Conservation (phyloP, 1,284 basidiomycete species). For the Cutaneotrichosporon dermatis region DNA sequence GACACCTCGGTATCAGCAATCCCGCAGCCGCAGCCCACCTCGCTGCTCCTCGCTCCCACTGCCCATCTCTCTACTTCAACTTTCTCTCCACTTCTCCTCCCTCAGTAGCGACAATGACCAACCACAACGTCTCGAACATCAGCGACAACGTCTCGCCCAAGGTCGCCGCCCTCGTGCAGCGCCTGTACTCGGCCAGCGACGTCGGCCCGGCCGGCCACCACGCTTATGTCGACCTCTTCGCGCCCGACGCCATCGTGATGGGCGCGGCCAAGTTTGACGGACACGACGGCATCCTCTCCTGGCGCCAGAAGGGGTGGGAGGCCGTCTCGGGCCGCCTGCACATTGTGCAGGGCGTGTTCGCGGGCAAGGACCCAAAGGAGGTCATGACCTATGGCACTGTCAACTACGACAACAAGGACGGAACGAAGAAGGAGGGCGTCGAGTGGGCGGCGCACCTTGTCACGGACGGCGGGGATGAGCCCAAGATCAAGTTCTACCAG, state of each 20-base stretch:
- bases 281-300: slow-evolving; percentile 17
- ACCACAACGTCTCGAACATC: slow-evolving; percentile 14
- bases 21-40: too few species aligned
- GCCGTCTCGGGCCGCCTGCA: slow-evolving; percentile 26
- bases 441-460: slow-evolving; percentile 26
- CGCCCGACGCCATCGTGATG: slow-evolving; percentile 23
- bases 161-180: slow-evolving; percentile 21
- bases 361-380: slow-evolving; percentile 10
- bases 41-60: too few species aligned
- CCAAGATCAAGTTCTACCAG: slow-evolving; percentile 32
- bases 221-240: slow-evolving; percentile 27
- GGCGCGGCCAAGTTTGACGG: slow-evolving; percentile 24
- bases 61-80: too few species aligned
- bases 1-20: too few species aligned
- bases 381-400: slow-evolving; percentile 28
- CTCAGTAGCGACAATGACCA: background rate
- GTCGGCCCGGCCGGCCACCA: slow-evolving; percentile 21
- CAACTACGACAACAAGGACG: slow-evolving; percentile 32
- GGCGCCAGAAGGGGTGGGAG: slow-evolving; percentile 24
- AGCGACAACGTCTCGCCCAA: slow-evolving; percentile 14
- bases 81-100: background rate
- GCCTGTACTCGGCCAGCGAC: slow-evolving; percentile 28
- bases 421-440: slow-evolving; percentile 16
- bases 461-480: slow-evolving; percentile 3
- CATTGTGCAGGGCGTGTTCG: slow-evolving; percentile 24